Evolutionary conservation across 1,284 basidiomycete genomes (phyloP).

Genomic region (Lignosus rhinocerotis): DNA sequence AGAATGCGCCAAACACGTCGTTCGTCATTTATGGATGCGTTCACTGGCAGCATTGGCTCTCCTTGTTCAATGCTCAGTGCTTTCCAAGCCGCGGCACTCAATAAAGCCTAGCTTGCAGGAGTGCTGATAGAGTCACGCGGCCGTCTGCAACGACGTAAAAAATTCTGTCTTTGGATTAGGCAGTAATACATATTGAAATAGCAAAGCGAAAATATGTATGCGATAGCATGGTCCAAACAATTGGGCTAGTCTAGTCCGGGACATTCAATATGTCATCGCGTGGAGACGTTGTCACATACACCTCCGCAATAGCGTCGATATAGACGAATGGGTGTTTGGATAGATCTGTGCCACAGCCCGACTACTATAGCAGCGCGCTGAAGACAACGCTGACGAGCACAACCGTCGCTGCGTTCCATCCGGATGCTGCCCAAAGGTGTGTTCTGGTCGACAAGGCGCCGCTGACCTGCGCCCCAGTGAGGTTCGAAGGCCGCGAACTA

Average conservation of each 20-base stretch:
- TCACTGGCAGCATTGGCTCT: too few species aligned
- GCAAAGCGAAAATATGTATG: background rate
- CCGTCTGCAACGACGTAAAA: too few species aligned
- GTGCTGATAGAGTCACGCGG: too few species aligned
- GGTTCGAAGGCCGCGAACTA: conserved; percentile 30
- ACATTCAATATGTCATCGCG: background rate
- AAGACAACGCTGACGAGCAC: conserved; percentile 5
- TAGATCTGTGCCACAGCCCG: background rate
- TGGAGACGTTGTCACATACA: background rate
- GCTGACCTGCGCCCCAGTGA: conserved; percentile 26
- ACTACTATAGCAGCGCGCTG: conserved; percentile 9
- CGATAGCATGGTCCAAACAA: background rate
- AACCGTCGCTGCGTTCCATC: conserved; percentile 8
- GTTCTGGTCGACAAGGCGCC: conserved; percentile 10
- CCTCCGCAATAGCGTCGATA: background rate
- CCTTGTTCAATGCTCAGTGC: too few species aligned
- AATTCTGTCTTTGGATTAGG: background rate
- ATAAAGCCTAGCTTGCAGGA: too few species aligned
- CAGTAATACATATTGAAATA: background rate
- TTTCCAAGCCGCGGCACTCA: too few species aligned
- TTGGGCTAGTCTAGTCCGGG: background rate
- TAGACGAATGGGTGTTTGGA: background rate
- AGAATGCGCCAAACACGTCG: too few species aligned
- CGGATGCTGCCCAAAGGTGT: background rate
- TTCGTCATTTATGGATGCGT: too few species aligned